phyloP scores from a whole-genome alignment of 495 filamentous ascomycete species.

The Polyplosphaeria fusca region DNA sequence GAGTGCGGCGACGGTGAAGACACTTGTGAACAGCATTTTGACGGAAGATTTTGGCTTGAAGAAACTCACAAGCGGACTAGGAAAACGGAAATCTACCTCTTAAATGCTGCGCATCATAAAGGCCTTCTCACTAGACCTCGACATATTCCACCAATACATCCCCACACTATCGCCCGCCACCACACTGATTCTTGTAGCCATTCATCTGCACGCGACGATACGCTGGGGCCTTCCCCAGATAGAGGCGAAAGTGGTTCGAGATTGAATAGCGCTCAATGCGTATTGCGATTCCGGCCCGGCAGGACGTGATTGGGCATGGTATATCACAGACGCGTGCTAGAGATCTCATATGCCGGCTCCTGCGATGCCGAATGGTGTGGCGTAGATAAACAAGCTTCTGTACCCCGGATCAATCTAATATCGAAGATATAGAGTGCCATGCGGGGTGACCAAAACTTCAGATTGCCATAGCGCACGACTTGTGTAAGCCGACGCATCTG shows the following conservation, averaged over 20 bases:
- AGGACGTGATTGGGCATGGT: slow-evolving; percentile 21
- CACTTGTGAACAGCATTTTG: slow-evolving; percentile 26
- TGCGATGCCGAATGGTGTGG: slow-evolving; percentile 18
- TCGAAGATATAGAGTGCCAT: slow-evolving; percentile 5
- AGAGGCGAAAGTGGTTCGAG: slow-evolving; percentile 22
- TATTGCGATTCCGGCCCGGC: slow-evolving; percentile 19
- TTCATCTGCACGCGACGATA: slow-evolving; percentile 7
- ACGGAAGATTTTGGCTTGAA: slow-evolving; percentile 3
- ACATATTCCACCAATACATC: neutral
- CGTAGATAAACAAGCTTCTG: slow-evolving; percentile 3
- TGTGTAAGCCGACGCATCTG: slow-evolving; percentile 16
- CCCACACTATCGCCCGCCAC: slow-evolving; percentile 14
- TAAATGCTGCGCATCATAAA: slow-evolving; percentile 18
- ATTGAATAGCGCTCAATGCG: slow-evolving; percentile 26
- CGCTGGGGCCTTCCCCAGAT: slow-evolving; percentile 20
- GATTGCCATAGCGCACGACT: neutral
- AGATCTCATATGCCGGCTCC: slow-evolving; percentile 14
- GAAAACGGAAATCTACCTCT: slow-evolving; percentile 2
- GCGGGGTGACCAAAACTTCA: slow-evolving; percentile 18
- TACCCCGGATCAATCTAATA: slow-evolving; percentile 31
- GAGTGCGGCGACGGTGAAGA: slow-evolving; percentile 21
- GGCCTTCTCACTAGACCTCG: neutral
- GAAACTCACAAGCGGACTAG: neutral
- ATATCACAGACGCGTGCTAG: slow-evolving; percentile 16
- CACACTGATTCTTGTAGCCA: slow-evolving; percentile 1